Base-by-base conservation (phyloP, 2,329 filamentous ascomycete species). In the Sporothrix humicola region DNA sequence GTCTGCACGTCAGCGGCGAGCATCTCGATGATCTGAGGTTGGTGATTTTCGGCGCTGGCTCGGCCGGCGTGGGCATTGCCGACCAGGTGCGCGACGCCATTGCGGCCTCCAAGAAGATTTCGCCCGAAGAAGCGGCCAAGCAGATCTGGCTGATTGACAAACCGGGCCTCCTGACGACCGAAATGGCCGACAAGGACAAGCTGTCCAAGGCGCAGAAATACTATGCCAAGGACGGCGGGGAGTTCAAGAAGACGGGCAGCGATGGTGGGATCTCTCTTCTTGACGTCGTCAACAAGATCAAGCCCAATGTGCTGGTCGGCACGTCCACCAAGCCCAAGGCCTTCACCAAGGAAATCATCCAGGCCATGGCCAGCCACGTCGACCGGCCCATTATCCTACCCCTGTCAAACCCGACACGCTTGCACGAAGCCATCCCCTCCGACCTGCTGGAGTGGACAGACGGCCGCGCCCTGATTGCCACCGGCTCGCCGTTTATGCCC, bases 131-230 rank as follows among this genome's bases (percentile, higher is more conserved):
- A n/a, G 93, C 93, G 0, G 85, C 88, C 1, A 89, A 90, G 79
- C 92, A 95, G 75, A 95, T 97, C 54, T 97, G 92, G 91, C 87
- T 94, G 76, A 86, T 97, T 58, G 94, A 97, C 82, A 96, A 93
- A 79, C 90, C 90, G 0, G 94, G 94, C 0, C 87, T 97, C 0
- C 85, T 97, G 0, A 86, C 93, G 0, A 87, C 88, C 0, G 85
- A 89, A 20, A 86, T 86, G 31, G 69, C 70, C 46, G 52, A 71
- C 50, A n/a, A 44, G 13, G 42, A 71, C 58, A 54, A 44, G 12
- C 74, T 79, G 1, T 93, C 91, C 0, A 81, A 85, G 0, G 91
- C 91, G 0, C 94, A 97, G 81, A 83, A 87, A 23, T 80, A 82
- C 0, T 97, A 91, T 78, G 90, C 90, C 9, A 90, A 90, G 37